Evolutionary conservation across 192 early-diverging fungal species (phyloP).

Genomic region (Gamsiella multidivaricata): DNA sequence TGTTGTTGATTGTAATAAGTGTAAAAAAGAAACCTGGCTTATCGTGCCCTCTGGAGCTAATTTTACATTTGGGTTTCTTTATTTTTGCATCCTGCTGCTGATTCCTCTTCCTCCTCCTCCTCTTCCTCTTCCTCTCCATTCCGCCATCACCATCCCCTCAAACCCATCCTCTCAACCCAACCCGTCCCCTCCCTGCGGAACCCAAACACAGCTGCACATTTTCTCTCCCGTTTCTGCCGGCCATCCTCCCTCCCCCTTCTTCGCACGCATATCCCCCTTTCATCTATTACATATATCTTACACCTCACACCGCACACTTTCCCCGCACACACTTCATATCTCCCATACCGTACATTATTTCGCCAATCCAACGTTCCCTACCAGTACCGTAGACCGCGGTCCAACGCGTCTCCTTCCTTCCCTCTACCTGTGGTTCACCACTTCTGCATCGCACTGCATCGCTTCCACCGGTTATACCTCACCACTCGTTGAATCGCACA

Average conservation of each 20-base stretch:
- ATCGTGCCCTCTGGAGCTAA: neutral
- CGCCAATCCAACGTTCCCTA: too few relatives aligned
- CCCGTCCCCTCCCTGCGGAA: too few relatives aligned
- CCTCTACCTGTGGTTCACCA: too few relatives aligned
- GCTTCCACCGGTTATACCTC: neutral
- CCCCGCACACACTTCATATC: neutral
- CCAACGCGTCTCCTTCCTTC: neutral
- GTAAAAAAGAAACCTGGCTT: neutral
- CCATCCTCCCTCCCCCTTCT: neutral
- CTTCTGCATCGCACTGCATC: too few relatives aligned
- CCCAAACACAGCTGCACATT: too few relatives aligned
- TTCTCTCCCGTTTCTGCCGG: neutral
- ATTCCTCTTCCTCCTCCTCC: neutral
- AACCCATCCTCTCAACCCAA: too few relatives aligned
- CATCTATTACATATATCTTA: neutral
- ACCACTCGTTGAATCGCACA: neutral
- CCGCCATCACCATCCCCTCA: too few relatives aligned
- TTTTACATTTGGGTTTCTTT: neutral
- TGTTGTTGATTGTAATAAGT: neutral
- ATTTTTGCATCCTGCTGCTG: slow-evolving; percentile 1
- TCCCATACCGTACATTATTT: too few relatives aligned
- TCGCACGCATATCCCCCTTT: neutral
- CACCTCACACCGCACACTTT: neutral
- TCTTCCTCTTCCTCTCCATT: neutral
- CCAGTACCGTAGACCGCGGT: too few relatives aligned